Base-by-base conservation (phyloP, 2,329 filamentous ascomycete species). In the Alternaria sp. region DNA sequence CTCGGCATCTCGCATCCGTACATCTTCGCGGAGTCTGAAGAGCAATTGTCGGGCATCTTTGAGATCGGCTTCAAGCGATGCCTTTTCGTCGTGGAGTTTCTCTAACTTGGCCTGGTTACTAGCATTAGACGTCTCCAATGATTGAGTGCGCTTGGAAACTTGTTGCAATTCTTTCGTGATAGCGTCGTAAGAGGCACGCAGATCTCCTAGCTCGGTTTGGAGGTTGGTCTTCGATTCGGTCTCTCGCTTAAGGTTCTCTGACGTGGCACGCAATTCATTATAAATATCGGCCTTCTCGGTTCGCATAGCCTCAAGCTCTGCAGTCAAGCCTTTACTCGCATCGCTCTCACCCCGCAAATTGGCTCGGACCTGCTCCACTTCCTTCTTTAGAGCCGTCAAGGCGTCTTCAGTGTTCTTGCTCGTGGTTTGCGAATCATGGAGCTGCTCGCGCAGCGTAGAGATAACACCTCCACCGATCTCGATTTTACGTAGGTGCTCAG, bases 401-500 rank as follows among this genome's bases (percentile, higher is more conserved):
- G 72, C 72, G 27, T 68, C 56, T 43, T 77, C 71, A 0, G 62
- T 67, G 9, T 67, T 59, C n/a, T 63, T 62, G 43, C 64, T 74
- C 25, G 67, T 57, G 8, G 54, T 53, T 40, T 73, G 59, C 3
- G 70, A 66, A 18, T 69, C 58, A 10, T 68, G 65, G 12, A 77
- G 53, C 22, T 74, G 68, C 14, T 70, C 67, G 11, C 67, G 70
- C 14, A 78, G 63, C 20, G 63, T 50, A 20, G 67, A 65, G 3
- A 74, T 69, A 18, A 71, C 69, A 10, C 63, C 64, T 8, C 60
- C 62, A 12, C 71, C 63, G 14, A 68, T 58, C 41, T 71, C 56
- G 28, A 74, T 70, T 61, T 68, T 71, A 41, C 67, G 69, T 3
- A 64, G 28, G 27, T 77, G 64, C 30, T 75, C 70, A 34, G 66